A percentile compares a stretch with the other conserved stretches of the same genome.
Evolutionary conservation across 768 basidiomycete genomes (phyloP).

Genomic region (Macrocybe gigantea): DNA sequence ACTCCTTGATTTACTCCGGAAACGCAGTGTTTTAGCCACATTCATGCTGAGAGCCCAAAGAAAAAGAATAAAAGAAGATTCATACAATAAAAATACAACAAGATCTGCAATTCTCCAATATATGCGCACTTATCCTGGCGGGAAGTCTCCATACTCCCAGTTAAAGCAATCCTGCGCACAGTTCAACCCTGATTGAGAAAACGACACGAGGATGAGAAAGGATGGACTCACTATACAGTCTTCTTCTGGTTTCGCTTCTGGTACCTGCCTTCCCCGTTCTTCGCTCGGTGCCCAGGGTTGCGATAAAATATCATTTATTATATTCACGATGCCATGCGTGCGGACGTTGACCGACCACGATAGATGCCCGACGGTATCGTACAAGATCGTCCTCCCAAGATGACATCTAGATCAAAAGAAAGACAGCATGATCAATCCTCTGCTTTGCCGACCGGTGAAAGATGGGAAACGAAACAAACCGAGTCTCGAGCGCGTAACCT

Average conservation of each 20-base stretch:
- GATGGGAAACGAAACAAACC: slow-evolving; percentile 33
- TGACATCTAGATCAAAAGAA: slow-evolving; percentile 54
- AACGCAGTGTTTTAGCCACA: too few relatives aligned
- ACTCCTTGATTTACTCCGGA: too few relatives aligned
- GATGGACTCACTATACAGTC: slow-evolving; percentile 63
- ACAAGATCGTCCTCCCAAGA: slow-evolving; percentile 78
- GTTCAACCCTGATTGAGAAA: background rate
- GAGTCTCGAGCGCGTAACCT: slow-evolving; percentile 86
- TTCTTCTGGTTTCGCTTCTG: slow-evolving; percentile 42
- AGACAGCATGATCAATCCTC: background rate
- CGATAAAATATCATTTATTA: slow-evolving; percentile 70
- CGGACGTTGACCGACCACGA: slow-evolving; percentile 84
- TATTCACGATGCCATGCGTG: slow-evolving; percentile 70
- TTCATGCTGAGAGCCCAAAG: too few relatives aligned
- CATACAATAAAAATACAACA: too few relatives aligned
- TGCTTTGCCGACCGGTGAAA: background rate
- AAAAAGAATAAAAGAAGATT: too few relatives aligned
- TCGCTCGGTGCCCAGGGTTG: slow-evolving; percentile 65
- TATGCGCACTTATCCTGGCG: background rate
- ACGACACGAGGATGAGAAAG: background rate
- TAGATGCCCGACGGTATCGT: slow-evolving; percentile 85
- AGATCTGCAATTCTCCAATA: too few relatives aligned
- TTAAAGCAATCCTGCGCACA: slow-evolving; percentile 55
- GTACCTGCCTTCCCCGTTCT: slow-evolving; percentile 61
- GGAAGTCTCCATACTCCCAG: slow-evolving; percentile 58